Conservation (phyloP, 2,329 filamentous ascomycete genomes). For the Erysiphe pisi region DNA sequence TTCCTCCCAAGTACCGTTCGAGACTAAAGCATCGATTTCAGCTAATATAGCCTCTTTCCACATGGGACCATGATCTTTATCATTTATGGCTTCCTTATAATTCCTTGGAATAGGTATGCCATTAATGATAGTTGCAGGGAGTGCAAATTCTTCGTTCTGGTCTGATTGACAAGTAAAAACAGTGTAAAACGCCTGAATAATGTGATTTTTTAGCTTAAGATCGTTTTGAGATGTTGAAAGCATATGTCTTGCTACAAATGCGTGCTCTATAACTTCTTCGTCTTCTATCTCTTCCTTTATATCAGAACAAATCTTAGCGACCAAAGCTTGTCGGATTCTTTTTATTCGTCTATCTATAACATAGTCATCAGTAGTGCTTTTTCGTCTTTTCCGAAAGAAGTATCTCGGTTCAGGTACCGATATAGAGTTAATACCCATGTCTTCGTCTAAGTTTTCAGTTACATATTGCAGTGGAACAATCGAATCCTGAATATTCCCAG, state of each 20-base stretch:
- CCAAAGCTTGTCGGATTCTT: neutral
- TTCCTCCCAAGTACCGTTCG: conserved; percentile 6
- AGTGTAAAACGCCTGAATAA: neutral
- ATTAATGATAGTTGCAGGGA: neutral
- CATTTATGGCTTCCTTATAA: conserved; percentile 14
- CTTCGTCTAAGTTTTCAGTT: too few species aligned
- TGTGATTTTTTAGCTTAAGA: neutral
- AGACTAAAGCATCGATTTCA: neutral
- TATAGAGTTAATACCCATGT: too few species aligned
- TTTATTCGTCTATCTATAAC: neutral
- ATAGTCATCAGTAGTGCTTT: too few species aligned
- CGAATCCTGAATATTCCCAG: too few species aligned
- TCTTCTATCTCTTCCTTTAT: neutral
- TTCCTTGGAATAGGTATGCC: conserved; percentile 10
- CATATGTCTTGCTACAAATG: neutral
- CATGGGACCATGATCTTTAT: neutral
- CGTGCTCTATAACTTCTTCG: neutral
- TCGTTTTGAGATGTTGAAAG: neutral
- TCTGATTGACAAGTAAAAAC: neutral
- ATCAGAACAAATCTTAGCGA: neutral
- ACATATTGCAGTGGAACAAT: too few species aligned
- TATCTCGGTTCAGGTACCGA: too few species aligned
- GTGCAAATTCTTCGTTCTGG: neutral
- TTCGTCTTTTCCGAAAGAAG: too few species aligned
- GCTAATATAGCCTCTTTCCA: neutral